These are phyloP conservation scores for Penicillium sp. DNA, from an alignment of 2,329 filamentous ascomycete species.

Conservation along the genomic window DNA sequence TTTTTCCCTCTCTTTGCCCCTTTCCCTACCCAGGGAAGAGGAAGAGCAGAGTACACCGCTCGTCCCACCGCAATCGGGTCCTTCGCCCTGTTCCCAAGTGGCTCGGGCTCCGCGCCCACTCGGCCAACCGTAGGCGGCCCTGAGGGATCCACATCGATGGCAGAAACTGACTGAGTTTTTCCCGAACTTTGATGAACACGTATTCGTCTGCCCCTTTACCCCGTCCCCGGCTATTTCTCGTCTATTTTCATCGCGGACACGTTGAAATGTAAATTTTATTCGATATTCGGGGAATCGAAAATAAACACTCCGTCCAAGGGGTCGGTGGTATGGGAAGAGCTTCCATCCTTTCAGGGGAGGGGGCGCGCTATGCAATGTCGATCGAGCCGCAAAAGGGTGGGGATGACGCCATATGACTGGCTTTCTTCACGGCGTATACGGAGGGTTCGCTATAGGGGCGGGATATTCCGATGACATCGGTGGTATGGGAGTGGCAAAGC, in stretches of 20 bases:
- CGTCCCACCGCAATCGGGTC: neutral
- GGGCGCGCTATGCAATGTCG: conserved; percentile 33
- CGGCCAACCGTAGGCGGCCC: neutral
- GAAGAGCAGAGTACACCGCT: neutral
- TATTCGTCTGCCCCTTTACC: conserved; percentile 4
- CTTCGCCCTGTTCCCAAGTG: neutral
- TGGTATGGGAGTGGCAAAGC: neutral
- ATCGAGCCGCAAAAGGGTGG: conserved; percentile 28
- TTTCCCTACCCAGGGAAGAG: neutral
- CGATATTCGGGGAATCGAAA: too few relatives aligned
- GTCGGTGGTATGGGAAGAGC: conserved; percentile 7
- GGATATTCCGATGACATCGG: neutral
- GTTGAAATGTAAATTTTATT: neutral
- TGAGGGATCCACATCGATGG: conserved; percentile 6
- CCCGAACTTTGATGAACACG: conserved; percentile 17
- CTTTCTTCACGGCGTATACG: conserved; percentile 7
- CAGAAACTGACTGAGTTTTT: conserved; percentile 11
- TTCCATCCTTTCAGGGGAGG: conserved; percentile 21
- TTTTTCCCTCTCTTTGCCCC: neutral
- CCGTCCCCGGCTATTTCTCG: neutral
- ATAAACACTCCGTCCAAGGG: neutral
- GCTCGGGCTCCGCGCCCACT: neutral
- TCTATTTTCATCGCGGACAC: neutral
- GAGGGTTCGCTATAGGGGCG: neutral
- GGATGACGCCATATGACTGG: conserved; percentile 23